Conservation (phyloP, 2,329 filamentous ascomycete genomes). For the Tolypocladium guangdongense region DNA sequence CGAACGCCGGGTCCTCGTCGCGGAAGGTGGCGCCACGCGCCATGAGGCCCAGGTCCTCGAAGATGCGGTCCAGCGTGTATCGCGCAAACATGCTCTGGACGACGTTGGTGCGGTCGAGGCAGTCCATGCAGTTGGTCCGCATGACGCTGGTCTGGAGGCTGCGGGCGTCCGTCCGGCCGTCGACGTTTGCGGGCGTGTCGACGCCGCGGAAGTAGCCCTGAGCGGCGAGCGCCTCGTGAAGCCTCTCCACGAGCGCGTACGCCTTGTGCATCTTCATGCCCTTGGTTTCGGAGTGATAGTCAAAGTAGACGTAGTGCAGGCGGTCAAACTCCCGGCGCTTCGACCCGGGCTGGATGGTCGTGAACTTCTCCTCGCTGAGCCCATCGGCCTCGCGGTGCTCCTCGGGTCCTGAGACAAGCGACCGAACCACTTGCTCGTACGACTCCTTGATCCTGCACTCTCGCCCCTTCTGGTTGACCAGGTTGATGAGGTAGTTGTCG, state of each 20-base stretch:
- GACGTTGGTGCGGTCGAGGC: conserved; percentile 92
- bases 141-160: conserved; percentile 81
- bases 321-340: conserved; percentile 60
- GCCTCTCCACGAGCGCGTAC: conserved; percentile 71
- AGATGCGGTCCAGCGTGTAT: conserved; percentile 78
- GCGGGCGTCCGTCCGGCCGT: conserved; percentile 68
- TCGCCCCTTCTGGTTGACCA: conserved; percentile 92
- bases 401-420: conserved; percentile 57
- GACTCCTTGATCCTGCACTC: conserved; percentile 84
- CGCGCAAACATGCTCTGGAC: conserved; percentile 95
- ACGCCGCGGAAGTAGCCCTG: conserved; percentile 91
- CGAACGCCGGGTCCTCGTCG: conserved; percentile 68
- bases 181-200: conserved; percentile 63
- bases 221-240: conserved; percentile 62
- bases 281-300: conserved; percentile 97
- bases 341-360: conserved; percentile 56
- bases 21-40: conserved; percentile 65
- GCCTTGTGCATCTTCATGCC: conserved; percentile 89
- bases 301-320: conserved; percentile 94
- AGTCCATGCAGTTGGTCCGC: conserved; percentile 98
- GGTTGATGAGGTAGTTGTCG: conserved; percentile 93
- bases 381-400: conserved; percentile 56
- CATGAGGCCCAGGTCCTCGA: conserved; percentile 74
- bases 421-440: conserved; percentile 81
- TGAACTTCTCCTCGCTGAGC: conserved; percentile 68